Evolutionary conservation across 495 filamentous ascomycete species (phyloP), one percentile per base, ranked within the genome.

Genomic region (Xanthoparmelia taractica): DNA sequence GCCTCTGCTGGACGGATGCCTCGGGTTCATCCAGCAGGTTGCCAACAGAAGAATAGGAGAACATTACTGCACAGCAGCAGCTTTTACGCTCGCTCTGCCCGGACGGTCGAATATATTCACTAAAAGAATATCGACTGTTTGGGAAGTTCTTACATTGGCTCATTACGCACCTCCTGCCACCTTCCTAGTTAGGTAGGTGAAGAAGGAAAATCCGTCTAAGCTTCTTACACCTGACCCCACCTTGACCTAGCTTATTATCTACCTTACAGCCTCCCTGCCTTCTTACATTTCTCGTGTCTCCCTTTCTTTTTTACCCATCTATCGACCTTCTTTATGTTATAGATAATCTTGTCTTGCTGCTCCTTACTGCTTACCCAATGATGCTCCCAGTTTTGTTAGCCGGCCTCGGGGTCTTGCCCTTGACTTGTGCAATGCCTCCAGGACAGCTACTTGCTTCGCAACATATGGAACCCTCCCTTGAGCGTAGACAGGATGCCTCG

Each of bases 401-500:
- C 37, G 38, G 58, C 29, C 41, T 60, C 20, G 58, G 36, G 37
- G 38, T 15, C 58, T 60, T 60, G 58, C 25, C 38, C 18, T n/a
- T 50, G 58, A 50, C 45, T 17, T 47, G 25, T 33, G 58, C 58
- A 50, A 33, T 60, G 11, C 27, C 58, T 12, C 58, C 58, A 36
- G 23, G n/a, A 41, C 58, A 60, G 23, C 37, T 31, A 58, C 10
- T 58, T 18, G 38, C 34, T 23, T 58, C 54, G 4, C 34, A 33
- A 55, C 31, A 45, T 58, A 11, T 25, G 47, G 31, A 63, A 37
- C n/a, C n/a, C 6, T 63, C 38, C 11, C 50, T 63, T 36, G 61
- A 63, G 40, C 61, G 36, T 17, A 54, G 61, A 47, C 61, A 63
- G 38, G 54, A 58, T 23, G 31, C 31, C 37, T 56, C 61, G 18